These are phyloP conservation scores for Verruconis gallopava DNA, from an alignment of 2,329 filamentous ascomycete species.

Conservation along the genomic window DNA sequence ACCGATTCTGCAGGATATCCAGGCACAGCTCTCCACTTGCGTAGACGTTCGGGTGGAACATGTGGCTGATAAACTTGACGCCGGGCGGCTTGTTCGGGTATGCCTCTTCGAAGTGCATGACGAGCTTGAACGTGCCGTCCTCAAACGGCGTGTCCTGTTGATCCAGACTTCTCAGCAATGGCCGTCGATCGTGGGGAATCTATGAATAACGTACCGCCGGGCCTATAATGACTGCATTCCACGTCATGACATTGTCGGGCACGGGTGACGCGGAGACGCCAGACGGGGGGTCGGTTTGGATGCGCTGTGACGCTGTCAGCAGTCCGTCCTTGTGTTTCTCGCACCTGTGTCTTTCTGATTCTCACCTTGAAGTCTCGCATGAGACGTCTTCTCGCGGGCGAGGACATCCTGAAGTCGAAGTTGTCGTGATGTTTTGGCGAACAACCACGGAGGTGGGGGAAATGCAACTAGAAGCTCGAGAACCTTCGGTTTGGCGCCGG, in stretches of 20 bases:
- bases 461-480: too few species aligned
- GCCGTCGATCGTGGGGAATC: constrained; percentile 10
- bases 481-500: too few species aligned
- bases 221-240: constrained; percentile 41
- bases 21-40: constrained; percentile 91
- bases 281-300: constrained; percentile 97
- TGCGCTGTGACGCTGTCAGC: constrained; percentile 49
- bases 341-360: background rate
- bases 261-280: constrained; percentile 94
- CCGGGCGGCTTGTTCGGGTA: constrained; percentile 97
- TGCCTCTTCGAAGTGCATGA: constrained; percentile 98
- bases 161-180: too few species aligned
- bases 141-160: constrained; percentile 78
- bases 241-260: constrained; percentile 94
- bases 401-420: constrained; percentile 62
- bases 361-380: constrained; percentile 96
- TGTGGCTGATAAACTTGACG: constrained; percentile 96
- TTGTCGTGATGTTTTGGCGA: background rate
- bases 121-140: constrained; percentile 91
- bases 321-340: too few species aligned
- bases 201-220: constrained; percentile 16
- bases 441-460: background rate
- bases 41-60: constrained; percentile 99
- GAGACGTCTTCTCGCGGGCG: constrained; percentile 82
- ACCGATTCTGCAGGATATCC: constrained; percentile 93